Evolutionary conservation across 2,329 filamentous ascomycete genomes (phyloP), one percentile per base, ranked within the genome.

Genomic region (Penicillium sp.): DNA sequence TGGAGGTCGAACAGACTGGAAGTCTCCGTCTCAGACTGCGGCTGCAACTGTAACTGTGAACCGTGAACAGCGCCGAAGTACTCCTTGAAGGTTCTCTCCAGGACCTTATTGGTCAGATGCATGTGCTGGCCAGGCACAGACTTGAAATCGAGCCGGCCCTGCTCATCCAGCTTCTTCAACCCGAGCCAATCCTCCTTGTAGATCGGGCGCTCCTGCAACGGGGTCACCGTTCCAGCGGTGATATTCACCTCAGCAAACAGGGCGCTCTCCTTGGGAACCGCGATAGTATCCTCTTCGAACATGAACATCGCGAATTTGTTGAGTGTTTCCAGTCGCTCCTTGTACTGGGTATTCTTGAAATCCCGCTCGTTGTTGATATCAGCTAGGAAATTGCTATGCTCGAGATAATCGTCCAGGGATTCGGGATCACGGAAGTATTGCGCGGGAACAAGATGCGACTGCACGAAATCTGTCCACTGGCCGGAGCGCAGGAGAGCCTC

Each of bases 181-280:
- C 94, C 94, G 23, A 99, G 76, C 94, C 94, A 99, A 75, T 99
- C 93, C 74, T 97, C 88, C 61, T 82, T 84, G 72, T 97, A 99
- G 2, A 97, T 78, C 23, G 73, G 71, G 51, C 90, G 80, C 46
- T 91, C 82, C 59, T 83, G 80, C 68, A 99, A 73, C 13, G 81
- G 81, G 39, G 84, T 89, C 18, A 85, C 78, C 54, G 85, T 81
- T 1, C 78, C 79, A 53, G 66, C 76, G 3, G 85, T 89, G 27
- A 78, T 79, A 71, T 94, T 91, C 41, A 94, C 87, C 69, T 97
- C 91, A 32, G 86, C 84, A 69, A 97, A 99, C 89, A 91, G 97
- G 4, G 87, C 82, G 33, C 86, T 90, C 80, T 97, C 89, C 79
- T 93, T 96, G 33, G 94, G 94, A 43, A 96, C 84, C 26, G 93